These are phyloP conservation scores for Remersonia thermophila DNA, from an alignment of 2,329 filamentous ascomycete species.

Conservation along the genomic window DNA sequence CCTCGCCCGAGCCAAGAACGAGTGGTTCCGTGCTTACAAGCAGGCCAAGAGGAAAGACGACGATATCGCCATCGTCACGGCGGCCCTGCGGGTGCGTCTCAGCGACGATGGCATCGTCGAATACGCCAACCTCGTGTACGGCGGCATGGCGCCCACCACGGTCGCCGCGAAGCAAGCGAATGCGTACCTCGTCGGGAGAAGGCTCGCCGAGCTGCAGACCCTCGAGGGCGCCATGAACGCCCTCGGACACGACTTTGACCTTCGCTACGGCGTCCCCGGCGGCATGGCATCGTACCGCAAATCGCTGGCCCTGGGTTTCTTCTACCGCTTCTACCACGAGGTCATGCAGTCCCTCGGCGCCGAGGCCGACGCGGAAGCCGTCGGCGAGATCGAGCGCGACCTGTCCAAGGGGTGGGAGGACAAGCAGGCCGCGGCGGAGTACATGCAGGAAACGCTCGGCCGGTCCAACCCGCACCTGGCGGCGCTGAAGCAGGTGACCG, in stretches of 20 bases:
- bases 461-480: conserved; percentile 80
- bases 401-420: conserved; percentile 76
- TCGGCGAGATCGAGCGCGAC: conserved; percentile 72
- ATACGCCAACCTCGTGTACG: conserved; percentile 73
- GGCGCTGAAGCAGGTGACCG: conserved; percentile 84
- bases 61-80: conserved; percentile 94
- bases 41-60: conserved; percentile 96
- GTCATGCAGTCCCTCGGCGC: conserved; percentile 51
- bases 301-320: conserved; percentile 81
- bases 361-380: conserved; percentile 55
- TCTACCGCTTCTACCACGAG: conserved; percentile 95
- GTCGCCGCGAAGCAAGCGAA: conserved; percentile 73
- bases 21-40: conserved; percentile 85
- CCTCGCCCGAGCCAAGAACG: conserved; percentile 57
- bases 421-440: conserved; percentile 58
- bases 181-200: conserved; percentile 63
- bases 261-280: conserved; percentile 82
- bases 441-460: conserved; percentile 71
- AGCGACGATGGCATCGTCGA: conserved; percentile 57
- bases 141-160: conserved; percentile 88
- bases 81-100: conserved; percentile 64
- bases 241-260: conserved; percentile 78
- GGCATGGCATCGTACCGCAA: conserved; percentile 97
- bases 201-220: conserved; percentile 67
- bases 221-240: conserved; percentile 83